Percentiles rank a stretch among this genome's conserved stretches.
Evolutionary conservation across 2,329 filamentous ascomycete species (phyloP).

Genomic region (Zymoseptoria brevis): DNA sequence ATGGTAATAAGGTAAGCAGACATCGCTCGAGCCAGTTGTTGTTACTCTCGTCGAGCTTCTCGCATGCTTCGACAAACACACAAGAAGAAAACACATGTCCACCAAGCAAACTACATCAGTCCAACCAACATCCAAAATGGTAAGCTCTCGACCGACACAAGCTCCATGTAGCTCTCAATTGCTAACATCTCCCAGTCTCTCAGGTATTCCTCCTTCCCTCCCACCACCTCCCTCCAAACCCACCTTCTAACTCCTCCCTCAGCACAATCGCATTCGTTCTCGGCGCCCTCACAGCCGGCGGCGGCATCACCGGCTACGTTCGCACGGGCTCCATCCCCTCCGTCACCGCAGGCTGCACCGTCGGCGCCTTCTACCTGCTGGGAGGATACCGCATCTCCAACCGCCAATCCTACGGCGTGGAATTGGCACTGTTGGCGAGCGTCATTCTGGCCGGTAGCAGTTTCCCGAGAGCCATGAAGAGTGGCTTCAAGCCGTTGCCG

Average conservation of each 20-base stretch:
- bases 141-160: background rate
- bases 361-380: slow-evolving; percentile 70
- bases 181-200: slow-evolving; percentile 3
- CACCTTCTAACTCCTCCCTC: background rate
- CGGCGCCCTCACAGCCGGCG: slow-evolving; percentile 72
- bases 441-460: slow-evolving; percentile 75
- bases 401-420: slow-evolving; percentile 70
- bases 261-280: slow-evolving; percentile 63
- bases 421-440: slow-evolving; percentile 82
- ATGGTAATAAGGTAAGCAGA: background rate
- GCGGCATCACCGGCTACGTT: slow-evolving; percentile 79
- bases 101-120: slow-evolving; percentile 3
- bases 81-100: background rate
- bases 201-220: background rate
- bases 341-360: slow-evolving; percentile 72
- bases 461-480: slow-evolving; percentile 77
- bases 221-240: background rate
- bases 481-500: slow-evolving; percentile 70
- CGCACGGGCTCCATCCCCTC: slow-evolving; percentile 82
- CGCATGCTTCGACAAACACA: background rate
- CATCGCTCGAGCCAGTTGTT: background rate
- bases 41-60: background rate
- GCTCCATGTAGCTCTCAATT: background rate
- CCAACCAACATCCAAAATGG: slow-evolving; percentile 7
- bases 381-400: slow-evolving; percentile 74